Evolutionary conservation across 2,329 filamentous ascomycete species (phyloP).

Genomic region (Daldinia eschscholtzii): DNA sequence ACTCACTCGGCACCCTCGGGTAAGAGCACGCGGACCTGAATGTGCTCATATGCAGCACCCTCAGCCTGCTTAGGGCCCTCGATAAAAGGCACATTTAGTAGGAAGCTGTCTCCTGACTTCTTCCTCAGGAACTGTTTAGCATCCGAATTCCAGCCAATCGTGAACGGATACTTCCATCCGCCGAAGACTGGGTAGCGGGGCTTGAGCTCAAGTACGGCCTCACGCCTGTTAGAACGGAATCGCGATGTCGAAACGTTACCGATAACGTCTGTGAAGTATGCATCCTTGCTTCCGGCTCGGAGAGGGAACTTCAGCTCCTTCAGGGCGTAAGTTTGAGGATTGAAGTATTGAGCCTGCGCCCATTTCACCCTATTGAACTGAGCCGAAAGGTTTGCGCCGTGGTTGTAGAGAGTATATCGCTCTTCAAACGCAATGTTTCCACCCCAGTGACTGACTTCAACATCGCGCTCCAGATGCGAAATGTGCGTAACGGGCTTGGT

Average conservation of each 20-base stretch:
- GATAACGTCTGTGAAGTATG: constrained; percentile 96
- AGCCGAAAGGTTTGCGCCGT: constrained; percentile 80
- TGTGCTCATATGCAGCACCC: constrained; percentile 85
- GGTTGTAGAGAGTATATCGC: constrained; percentile 88
- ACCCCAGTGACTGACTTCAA: constrained; percentile 98
- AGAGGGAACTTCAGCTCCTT: constrained; percentile 87
- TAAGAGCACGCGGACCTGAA: constrained; percentile 84
- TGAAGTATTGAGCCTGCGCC: constrained; percentile 79
- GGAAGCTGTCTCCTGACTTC: constrained; percentile 75
- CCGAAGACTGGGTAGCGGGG: constrained; percentile 97
- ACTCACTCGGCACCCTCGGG: constrained; percentile 90
- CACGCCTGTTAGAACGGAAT: constrained; percentile 82
- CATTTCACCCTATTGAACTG: constrained; percentile 84
- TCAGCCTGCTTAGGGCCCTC: constrained; percentile 90
- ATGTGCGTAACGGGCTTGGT: constrained; percentile 90
- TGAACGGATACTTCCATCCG: constrained; percentile 98
- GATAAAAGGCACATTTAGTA: constrained; percentile 91
- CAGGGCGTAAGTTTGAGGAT: constrained; percentile 80
- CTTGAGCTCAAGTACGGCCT: constrained; percentile 89
- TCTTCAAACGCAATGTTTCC: constrained; percentile 97
- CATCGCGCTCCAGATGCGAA: constrained; percentile 83
- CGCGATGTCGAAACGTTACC: constrained; percentile 95
- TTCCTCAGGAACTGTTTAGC: constrained; percentile 81
- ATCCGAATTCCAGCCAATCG: constrained; percentile 94
- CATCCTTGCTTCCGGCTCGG: constrained; percentile 80